phyloP scores from a whole-genome alignment of 2,329 filamentous ascomycete species.

The Cordyceps cicadae region DNA sequence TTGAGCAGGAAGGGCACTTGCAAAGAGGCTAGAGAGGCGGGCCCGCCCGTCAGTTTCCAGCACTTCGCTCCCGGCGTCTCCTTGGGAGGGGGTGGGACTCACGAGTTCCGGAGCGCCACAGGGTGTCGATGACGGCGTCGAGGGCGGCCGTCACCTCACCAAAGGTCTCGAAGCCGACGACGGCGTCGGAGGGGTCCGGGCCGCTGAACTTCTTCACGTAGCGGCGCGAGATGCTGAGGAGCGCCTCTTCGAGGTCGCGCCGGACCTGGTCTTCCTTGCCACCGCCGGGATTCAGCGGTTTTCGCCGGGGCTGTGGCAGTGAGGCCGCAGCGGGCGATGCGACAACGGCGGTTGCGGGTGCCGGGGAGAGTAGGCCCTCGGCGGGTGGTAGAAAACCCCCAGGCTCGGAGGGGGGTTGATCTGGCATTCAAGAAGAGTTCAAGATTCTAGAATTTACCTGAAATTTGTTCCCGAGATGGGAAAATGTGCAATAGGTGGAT shows the following conservation, averaged over 20 bases:
- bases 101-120: constrained; percentile 87
- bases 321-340: constrained; percentile 31
- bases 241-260: constrained; percentile 45
- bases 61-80: not conserved
- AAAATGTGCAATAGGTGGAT: not conserved
- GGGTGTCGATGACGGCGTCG: constrained; percentile 64
- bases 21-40: constrained; percentile 49
- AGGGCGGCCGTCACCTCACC: constrained; percentile 65
- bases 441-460: too few relatives aligned
- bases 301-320: constrained; percentile 48
- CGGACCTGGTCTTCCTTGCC: constrained; percentile 52
- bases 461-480: not conserved
- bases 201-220: constrained; percentile 52
- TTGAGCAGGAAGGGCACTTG: constrained; percentile 80
- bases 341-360: constrained; percentile 35
- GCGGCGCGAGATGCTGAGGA: constrained; percentile 47
- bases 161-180: constrained; percentile 51
- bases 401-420: constrained; percentile 19
- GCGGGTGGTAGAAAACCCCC: constrained; percentile 44
- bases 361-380: constrained; percentile 43
- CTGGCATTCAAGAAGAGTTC: constrained; percentile 18
- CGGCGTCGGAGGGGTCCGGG: constrained; percentile 36
- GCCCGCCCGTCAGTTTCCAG: not conserved
- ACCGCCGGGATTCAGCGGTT: constrained; percentile 46
- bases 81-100: constrained; percentile 27